These are phyloP conservation scores for Nicotiana sylvestris DNA, from an alignment of 257 asterid genomes.

Conservation along the genomic window DNA sequence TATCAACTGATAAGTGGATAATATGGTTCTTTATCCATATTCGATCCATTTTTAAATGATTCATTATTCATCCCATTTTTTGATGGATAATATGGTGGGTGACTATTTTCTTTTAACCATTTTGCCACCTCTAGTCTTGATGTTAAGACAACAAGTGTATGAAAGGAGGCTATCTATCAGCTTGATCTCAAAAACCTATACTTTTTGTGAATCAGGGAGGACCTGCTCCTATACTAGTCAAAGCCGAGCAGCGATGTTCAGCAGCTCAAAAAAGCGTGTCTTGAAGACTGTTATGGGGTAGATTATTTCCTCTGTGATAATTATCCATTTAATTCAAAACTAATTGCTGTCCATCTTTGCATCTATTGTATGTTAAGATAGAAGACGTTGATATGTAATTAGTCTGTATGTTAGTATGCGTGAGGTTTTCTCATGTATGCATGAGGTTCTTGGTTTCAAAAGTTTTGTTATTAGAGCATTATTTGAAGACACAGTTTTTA, in stretches of 20 bases:
- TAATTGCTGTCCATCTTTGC: neutral
- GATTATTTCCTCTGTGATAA: neutral
- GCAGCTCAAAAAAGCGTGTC: conserved; percentile 60
- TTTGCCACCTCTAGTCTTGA: no score
- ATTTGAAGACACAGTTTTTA: neutral
- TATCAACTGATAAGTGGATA: no score
- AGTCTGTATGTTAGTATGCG: no score
- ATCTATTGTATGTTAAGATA: no score
- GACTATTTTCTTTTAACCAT: no score
- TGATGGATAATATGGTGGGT: no score
- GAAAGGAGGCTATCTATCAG: neutral
- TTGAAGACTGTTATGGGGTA: conserved; percentile 94
- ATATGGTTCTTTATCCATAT: no score
- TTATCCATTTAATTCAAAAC: no score
- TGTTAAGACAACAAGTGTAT: neutral
- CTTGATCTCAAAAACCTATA: neutral
- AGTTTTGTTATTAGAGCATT: neutral
- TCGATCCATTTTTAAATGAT: no score
- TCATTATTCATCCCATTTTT: no score
- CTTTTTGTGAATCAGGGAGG: conserved; percentile 45
- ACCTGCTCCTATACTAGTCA: conserved; percentile 52
- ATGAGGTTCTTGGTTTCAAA: neutral
- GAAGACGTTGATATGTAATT: no score
- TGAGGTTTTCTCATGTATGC: no score
- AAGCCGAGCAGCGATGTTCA: conserved; percentile 96